Conservation (phyloP, 805 yeast genomes). For the Saccharomyces paradoxus region DNA sequence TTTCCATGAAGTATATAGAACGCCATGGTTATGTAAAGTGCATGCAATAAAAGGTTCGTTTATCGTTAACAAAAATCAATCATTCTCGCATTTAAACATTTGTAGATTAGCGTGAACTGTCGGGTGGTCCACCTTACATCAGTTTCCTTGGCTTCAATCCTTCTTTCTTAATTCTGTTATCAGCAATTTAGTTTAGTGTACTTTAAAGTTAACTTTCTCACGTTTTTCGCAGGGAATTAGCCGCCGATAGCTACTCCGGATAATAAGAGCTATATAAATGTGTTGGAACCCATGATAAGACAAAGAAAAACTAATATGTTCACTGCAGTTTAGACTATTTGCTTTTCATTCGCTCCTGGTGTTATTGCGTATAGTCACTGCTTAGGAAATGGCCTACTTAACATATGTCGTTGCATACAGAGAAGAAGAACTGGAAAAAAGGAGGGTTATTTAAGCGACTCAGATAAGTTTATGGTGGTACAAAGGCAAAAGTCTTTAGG, state of each 20-base stretch:
- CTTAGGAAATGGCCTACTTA: too few relatives aligned
- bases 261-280: not conserved
- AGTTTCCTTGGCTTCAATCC: too few relatives aligned
- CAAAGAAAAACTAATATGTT: too few relatives aligned
- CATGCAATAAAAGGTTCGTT: not conserved
- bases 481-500: too few relatives aligned
- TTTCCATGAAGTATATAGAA: not conserved
- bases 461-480: too few relatives aligned
- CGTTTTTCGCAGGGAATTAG: not conserved
- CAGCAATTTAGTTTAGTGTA: not conserved
- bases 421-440: too few relatives aligned
- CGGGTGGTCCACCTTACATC: too few relatives aligned
- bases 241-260: not conserved
- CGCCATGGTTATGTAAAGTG: not conserved
- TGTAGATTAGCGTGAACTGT: too few relatives aligned
- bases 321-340: not conserved
- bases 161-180: not conserved
- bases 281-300: not conserved
- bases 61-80: not conserved
- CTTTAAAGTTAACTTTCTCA: not conserved
- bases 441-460: too few relatives aligned
- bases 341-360: too few relatives aligned
- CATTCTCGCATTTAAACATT: not conserved
- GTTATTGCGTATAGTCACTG: too few relatives aligned
- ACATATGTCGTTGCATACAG: too few relatives aligned